Evolutionary conservation across 495 filamentous ascomycete genomes (phyloP), one percentile per base, ranked within the genome.

Genomic region (Xylaria telfairii): DNA sequence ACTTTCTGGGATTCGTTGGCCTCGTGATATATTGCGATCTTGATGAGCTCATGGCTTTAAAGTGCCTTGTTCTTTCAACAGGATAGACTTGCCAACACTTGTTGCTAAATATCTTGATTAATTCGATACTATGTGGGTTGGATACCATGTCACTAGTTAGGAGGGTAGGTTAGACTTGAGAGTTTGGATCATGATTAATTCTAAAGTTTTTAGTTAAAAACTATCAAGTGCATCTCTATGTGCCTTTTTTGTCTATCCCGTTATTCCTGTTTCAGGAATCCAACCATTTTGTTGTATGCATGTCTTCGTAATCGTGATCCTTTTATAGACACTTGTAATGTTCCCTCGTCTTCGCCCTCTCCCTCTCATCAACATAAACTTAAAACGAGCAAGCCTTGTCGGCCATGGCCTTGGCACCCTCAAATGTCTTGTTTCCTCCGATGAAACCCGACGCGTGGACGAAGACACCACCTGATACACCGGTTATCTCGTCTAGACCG

Each of bases 391-490:
- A 80, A 10, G 93, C 90, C 81, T 90, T 92, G 76, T 88, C 83
- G 47, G 95, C 94, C 93, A 98, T 95, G 60, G 89, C 88, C 76
- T 92, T 84, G 32, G 90, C 95, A n/a, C 96, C 96, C 61, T 96
- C 93, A 76, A 90, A 94, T 0, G 91, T 95, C 84, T 91, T 90
- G 78, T 97, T 96, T 3, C 96, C 96, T 21, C 96, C 96, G 79
- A 98, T 97, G 79, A 99, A 99, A 5, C 96, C 96, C 65, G 90
- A 91, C 9, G 96, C 95, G 75, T 99, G 96, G 65, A 97, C 92
- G 78, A 99, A 99, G 28, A 98, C 89, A 47, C 92, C 88, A 7
- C 95, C 96, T 34, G 83, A 82, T 5, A 96, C 84, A 0, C 93
- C 93, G 42, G 88, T 81, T 8, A 96, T 85, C 68, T 88, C 83